Evolutionary conservation across 495 filamentous ascomycete genomes (phyloP), one percentile per base, ranked within the genome.

Genomic region (Trichoderma orchidacearum): DNA sequence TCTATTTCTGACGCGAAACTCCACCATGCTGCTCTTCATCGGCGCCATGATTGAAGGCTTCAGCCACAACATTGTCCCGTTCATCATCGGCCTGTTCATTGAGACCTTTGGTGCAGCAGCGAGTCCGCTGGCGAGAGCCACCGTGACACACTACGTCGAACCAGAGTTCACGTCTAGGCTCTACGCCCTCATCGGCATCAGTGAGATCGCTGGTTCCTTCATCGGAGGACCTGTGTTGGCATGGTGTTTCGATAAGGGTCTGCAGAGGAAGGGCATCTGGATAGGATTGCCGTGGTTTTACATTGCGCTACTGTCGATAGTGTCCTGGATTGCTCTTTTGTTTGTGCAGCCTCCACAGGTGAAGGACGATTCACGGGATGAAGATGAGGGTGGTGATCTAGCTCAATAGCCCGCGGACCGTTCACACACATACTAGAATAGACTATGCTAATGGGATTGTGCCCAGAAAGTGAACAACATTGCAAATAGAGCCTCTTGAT

Each of bases 71-170:
- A 71, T 74, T 29, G 73, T 73, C 29, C 55, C 75, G 23, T 80
- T 85, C 56, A 59, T 70, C 32, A 62, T 61, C 17, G 81, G 80
- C 15, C 64, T 83, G 23, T 59, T 68, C 31, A 61, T 83, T 31
- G 70, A 80, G 57, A 71, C 73, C 5, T 61, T 86, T 23, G 84
- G 83, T 34, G 78, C 72, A 51, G 78, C 76, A 41, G 66, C 79
- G 13, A 56, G 58, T 1, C 64, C 68, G 0, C 48, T 71, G 1
- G 62, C 60, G 15, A 75, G 81, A 4, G 75, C 80, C 0, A 66
- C 82, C 27, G 63, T 79, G 17, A 80, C 78, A 2, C 72, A 72
- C 0, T 66, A 80, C 12, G 78, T 84, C 12, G 63, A 77, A 21
- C 67, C 73, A 0, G 68, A 79, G 15, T 73, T 82, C 54, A 79